phyloP scores from a whole-genome alignment of 305 asterid genomes.

The Petunia hybrid region DNA sequence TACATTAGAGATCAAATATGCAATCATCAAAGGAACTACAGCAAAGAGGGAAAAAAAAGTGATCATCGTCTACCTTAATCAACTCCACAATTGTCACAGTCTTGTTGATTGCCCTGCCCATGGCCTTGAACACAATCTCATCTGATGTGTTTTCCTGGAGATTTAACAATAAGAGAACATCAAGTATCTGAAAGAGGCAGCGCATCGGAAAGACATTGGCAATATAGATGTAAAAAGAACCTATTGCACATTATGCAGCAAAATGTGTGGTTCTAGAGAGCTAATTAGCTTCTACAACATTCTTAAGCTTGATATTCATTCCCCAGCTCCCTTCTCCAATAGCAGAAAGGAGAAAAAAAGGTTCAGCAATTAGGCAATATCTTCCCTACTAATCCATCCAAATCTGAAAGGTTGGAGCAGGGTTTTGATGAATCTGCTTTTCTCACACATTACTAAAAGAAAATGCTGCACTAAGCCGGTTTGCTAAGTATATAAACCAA shows the following conservation, averaged over 20 bases:
- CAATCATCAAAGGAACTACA: neutral
- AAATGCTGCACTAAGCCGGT: neutral
- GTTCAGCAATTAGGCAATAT: neutral
- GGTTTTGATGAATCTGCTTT: neutral
- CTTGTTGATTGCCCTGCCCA: slow-evolving; percentile 81
- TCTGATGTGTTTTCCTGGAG: slow-evolving; percentile 60
- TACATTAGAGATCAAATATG: slow-evolving; percentile 19
- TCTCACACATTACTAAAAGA: no score
- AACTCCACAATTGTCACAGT: slow-evolving; percentile 74
- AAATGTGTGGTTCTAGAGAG: neutral
- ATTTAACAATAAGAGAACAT: no score
- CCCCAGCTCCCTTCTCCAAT: neutral
- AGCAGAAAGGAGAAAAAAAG: neutral
- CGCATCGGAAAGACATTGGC: no score
- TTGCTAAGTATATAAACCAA: neutral
- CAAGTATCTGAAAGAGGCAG: no score
- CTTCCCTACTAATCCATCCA: neutral
- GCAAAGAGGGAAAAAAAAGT: neutral
- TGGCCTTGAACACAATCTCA: slow-evolving; percentile 69
- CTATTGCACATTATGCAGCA: no score
- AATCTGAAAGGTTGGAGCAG: neutral
- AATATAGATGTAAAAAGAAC: no score
- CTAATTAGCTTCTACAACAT: neutral
- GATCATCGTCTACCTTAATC: slow-evolving; percentile 51
- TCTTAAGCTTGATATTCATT: neutral